A percentile compares a stretch with the other conserved stretches of the same genome.
phyloP scores from a whole-genome alignment of 192 early-diverging fungal species.

The Linnemannia zychae region DNA sequence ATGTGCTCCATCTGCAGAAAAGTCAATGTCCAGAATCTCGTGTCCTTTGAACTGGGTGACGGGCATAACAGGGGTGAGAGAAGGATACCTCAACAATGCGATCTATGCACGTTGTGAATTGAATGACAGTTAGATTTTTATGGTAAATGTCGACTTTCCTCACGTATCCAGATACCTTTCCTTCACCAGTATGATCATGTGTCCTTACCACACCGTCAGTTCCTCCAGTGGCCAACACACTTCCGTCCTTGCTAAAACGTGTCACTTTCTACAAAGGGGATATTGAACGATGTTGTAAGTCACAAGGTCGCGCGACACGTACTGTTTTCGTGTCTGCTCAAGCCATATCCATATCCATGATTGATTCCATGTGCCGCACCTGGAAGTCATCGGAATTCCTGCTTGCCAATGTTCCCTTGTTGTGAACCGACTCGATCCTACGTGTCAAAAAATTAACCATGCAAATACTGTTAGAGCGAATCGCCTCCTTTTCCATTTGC shows the following conservation, averaged over 20 bases:
- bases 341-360: background rate
- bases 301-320: background rate
- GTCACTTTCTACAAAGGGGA: conserved; percentile 62
- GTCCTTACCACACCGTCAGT: conserved; percentile 75
- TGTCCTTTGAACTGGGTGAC: conserved; percentile 67
- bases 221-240: conserved; percentile 72
- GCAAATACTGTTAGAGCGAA: background rate
- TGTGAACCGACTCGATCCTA: conserved; percentile 56
- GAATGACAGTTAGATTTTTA: background rate
- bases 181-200: background rate
- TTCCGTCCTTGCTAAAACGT: conserved; percentile 77
- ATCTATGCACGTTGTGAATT: conserved; percentile 3
- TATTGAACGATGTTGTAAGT: background rate
- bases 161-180: background rate
- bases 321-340: background rate
- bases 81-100: conserved; percentile 74
- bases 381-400: conserved; percentile 68
- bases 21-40: conserved; percentile 77
- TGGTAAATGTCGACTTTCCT: background rate
- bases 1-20: conserved; percentile 64
- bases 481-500: background rate
- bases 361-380: conserved; percentile 36
- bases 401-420: conserved; percentile 64
- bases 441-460: background rate
- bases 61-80: conserved; percentile 61